A percentile compares a stretch with the other conserved stretches of the same genome.
phyloP scores from a whole-genome alignment of 2,329 filamentous ascomycete genomes.

The Ascochyta viciae-villosae region DNA sequence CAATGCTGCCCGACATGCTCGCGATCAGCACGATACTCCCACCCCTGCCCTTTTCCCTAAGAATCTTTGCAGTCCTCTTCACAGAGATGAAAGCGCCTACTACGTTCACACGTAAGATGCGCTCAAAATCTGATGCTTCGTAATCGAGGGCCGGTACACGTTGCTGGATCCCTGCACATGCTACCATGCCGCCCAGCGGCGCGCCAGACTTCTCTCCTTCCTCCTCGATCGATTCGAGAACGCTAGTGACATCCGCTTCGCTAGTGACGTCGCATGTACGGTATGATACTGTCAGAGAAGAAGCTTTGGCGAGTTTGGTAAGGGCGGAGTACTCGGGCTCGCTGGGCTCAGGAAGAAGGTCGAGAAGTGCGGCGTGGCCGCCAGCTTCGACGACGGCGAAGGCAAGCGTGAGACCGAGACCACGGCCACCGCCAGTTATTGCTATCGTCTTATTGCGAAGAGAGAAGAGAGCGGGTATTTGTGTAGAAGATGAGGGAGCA shows the following conservation, averaged over 20 bases:
- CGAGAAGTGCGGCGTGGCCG: slow-evolving; percentile 58
- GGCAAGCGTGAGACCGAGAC: slow-evolving; percentile 60
- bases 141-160: slow-evolving; percentile 58
- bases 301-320: slow-evolving; percentile 51
- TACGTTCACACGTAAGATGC: slow-evolving; percentile 48
- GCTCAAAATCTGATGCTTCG: slow-evolving; percentile 46
- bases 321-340: slow-evolving; percentile 53
- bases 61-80: slow-evolving; percentile 49
- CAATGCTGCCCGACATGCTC: no score
- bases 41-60: slow-evolving; percentile 60
- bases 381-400: slow-evolving; percentile 59
- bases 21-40: no score
- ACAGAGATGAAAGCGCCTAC: slow-evolving; percentile 48
- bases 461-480: neutral
- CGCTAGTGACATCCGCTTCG: slow-evolving; percentile 49
- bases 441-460: slow-evolving; percentile 48
- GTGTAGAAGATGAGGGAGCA: no score
- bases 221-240: slow-evolving; percentile 49
- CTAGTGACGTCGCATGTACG: slow-evolving; percentile 57
- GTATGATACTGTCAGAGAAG: slow-evolving; percentile 50
- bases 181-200: slow-evolving; percentile 52
- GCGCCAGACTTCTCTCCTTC: slow-evolving; percentile 42
- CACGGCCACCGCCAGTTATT: slow-evolving; percentile 61
- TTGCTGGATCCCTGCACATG: slow-evolving; percentile 60
- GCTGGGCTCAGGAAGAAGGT: slow-evolving; percentile 52